Evolutionary conservation across 2,329 filamentous ascomycete genomes (phyloP), one percentile per base, ranked within the genome.

Genomic region (Fusarium chuoi): DNA sequence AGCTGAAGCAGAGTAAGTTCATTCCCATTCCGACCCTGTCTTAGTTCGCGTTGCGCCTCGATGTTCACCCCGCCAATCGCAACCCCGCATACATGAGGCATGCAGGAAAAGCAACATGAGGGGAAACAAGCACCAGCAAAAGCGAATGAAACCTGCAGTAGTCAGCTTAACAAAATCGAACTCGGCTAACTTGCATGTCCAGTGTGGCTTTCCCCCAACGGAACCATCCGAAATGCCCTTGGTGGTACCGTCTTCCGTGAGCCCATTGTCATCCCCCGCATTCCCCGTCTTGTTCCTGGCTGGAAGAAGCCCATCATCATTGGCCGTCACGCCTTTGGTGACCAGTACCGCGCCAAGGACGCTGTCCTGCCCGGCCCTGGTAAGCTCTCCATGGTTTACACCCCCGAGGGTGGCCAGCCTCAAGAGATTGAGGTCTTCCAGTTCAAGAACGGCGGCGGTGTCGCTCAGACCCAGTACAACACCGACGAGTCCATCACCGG

Each of bases 251-350:
- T 99, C 80, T 99, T 99, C 93, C 94, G 96, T 84, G 96, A 98
- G 86, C 96, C 96, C 79, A 99, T 99, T 79, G 94, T 99, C 81
- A 98, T 99, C 80, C 93, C 93, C 77, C 90, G 92, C 80, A 94
- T 99, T 75, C 96, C 96, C 67, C 93, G 96, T 80, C 91, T 99
- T 65, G 94, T 99, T 59, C 95, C 94, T 54, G 95, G 96, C 84
- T 99, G 96, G 96, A 95, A 97, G 89, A 95, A 98, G 87, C 95
- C 96, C 83, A 99, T 99, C 85, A 96, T 98, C 83, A 98, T 99
- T 83, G 96, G 96, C 78, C 95, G 96, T 84, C 96, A 99, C 85
- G 96, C 96, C 75, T 98, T 98, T 81, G 96, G 96, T 81, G 96
- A 98, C 87, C 96, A 99, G 87, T 99, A 99, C 89, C 93, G 96